These are phyloP conservation scores for Talaromyces proteolyticus DNA, from an alignment of 495 filamentous ascomycete genomes.

Conservation along the genomic window DNA sequence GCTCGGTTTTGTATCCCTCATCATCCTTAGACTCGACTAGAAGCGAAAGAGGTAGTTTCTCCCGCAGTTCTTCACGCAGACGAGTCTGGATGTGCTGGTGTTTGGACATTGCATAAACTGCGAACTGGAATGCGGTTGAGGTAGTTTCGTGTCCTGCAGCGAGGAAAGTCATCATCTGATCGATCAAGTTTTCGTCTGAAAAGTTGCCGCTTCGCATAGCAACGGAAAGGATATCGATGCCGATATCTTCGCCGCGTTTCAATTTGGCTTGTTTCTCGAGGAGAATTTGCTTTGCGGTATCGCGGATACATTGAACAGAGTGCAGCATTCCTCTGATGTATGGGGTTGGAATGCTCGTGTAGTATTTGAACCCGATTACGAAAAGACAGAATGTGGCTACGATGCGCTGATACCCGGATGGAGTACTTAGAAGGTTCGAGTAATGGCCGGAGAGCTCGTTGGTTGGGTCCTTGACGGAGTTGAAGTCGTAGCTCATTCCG, in stretches of 20 bases:
- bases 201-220: conserved; percentile 73
- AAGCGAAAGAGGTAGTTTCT: conserved; percentile 53
- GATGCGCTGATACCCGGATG: conserved; percentile 14
- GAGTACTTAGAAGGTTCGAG: conserved; percentile 31
- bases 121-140: conserved; percentile 54
- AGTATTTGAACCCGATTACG: conserved; percentile 20
- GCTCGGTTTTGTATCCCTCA: conserved; percentile 14
- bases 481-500: conserved; percentile 79
- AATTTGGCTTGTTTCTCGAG: conserved; percentile 59
- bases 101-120: conserved; percentile 51
- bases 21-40: not conserved
- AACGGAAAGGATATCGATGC: conserved; percentile 76
- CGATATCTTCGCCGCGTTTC: conserved; percentile 37
- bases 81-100: conserved; percentile 50
- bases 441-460: conserved; percentile 64
- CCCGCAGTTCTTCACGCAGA: conserved; percentile 56
- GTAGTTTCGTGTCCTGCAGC: conserved; percentile 86
- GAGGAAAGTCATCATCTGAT: conserved; percentile 95
- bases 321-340: conserved; percentile 56
- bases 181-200: conserved; percentile 71
- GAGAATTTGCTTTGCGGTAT: conserved; percentile 60
- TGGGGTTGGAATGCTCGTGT: conserved; percentile 52
- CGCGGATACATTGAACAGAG: conserved; percentile 53
- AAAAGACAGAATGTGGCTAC: conserved; percentile 38
- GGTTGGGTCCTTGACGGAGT: conserved; percentile 57